These are phyloP conservation scores for Marchantia paleacea DNA, from an alignment of 225 moss, liverwort and hornwort species.

Conservation along the genomic window DNA sequence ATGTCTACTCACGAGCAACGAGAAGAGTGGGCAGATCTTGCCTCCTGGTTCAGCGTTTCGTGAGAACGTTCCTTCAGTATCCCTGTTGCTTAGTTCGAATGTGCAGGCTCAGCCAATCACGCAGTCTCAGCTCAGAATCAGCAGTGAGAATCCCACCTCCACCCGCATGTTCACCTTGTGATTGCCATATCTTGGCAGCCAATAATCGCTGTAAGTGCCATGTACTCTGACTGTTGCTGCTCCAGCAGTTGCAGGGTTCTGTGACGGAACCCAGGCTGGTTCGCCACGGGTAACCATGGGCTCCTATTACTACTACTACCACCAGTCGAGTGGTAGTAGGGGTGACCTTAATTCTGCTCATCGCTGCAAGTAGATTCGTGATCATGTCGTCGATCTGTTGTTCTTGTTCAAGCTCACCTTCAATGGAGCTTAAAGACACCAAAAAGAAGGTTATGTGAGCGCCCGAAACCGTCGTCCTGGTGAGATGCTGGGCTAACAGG, in stretches of 20 bases:
- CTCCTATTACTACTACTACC: not conserved
- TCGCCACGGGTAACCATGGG: not conserved
- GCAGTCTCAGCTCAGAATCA: not conserved
- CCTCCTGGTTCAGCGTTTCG: not conserved
- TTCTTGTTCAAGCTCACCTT: not conserved
- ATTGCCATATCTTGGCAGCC: not conserved
- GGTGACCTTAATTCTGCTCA: not conserved
- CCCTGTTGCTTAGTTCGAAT: too few relatives aligned
- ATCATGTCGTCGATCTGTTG: not conserved
- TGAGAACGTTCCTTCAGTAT: not conserved
- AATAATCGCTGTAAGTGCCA: not conserved
- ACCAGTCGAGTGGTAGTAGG: not conserved
- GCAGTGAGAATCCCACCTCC: not conserved
- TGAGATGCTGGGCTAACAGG: not conserved
- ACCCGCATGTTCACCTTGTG: not conserved
- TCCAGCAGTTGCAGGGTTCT: not conserved
- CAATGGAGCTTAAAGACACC: not conserved
- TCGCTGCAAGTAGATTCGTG: not conserved
- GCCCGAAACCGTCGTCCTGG: not conserved
- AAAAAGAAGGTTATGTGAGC: not conserved
- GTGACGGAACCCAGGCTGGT: constrained; percentile 1
- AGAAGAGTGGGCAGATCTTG: not conserved
- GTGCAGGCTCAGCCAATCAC: not conserved
- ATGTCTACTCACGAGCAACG: not conserved
- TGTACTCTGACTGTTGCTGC: not conserved